Base-by-base conservation (phyloP, 805 yeast species). In the Lipomyces yamadae region DNA sequence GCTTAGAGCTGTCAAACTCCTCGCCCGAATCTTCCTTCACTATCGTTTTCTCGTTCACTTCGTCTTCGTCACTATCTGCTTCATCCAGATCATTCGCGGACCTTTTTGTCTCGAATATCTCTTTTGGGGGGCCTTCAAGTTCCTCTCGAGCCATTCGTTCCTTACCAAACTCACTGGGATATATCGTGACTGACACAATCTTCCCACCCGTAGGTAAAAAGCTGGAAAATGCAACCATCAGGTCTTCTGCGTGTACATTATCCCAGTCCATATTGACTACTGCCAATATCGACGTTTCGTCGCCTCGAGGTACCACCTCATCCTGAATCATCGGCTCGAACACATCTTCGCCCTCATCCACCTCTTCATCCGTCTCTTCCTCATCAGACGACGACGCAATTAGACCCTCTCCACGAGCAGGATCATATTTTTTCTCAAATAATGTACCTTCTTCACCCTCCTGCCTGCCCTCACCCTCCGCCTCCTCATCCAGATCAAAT, bases 221-320 rank as follows among this genome's bases (percentile, higher is more conserved):
- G 63, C 96, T 86, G 6, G 87, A 80, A 73, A 94, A 92, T 0
- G 98, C 89, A 3, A 96, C 96, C 89, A 91, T 85, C 70, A 94
- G 80, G 76, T 95, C 98, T 3, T 86, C 85, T 0, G 98, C 90
- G 57, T 86, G 84, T n/a, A 95, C 83, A 74, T 95, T 90, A 73
- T 95, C 99, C 99, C 99, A 95, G 76, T 95, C 99, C 84, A 95
- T 81, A 75, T 95, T 95, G 37, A 95, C 98, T 0, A 89, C 97
- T 0, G 99, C 99, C 74, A 95, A 82, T 4, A 90, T 81, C 42
- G 80, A 81, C 0, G 96, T 83, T 37, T 97, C 96, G 1, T 94
- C 97, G 57, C 97, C 96, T 60, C 87, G 88, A 59, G 90, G 92
- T n/a, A 95, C 90, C 62, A 85, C 83, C 71, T 85, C 90, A 10